A percentile compares a stretch with the other conserved stretches of the same genome.
These are phyloP conservation scores for Triadica sebifera DNA, from an alignment of 345 rosid genomes.

Conservation along the genomic window DNA sequence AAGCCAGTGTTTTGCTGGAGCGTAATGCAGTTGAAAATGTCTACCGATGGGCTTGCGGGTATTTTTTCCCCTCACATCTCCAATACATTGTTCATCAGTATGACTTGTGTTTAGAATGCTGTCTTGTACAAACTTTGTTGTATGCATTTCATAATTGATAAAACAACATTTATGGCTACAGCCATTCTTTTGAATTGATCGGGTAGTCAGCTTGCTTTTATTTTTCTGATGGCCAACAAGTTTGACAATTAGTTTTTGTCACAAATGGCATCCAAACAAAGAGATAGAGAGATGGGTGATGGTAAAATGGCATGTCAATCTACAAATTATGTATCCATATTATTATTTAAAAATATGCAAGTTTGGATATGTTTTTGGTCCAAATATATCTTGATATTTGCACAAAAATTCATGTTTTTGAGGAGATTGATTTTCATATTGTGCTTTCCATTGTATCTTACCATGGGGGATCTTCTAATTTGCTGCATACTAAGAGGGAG, in stretches of 20 bases:
- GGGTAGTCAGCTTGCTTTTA: background rate
- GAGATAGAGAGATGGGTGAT: background rate
- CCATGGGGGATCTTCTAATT: no score
- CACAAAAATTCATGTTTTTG: background rate
- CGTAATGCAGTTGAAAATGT: constrained; percentile 93
- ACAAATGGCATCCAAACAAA: background rate
- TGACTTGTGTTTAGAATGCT: background rate
- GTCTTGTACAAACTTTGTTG: background rate
- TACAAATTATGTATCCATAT: no score
- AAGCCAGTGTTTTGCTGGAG: constrained; percentile 61
- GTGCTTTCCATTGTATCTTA: no score
- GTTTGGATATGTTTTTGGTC: background rate
- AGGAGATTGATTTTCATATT: background rate
- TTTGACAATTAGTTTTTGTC: no score
- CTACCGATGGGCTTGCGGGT: constrained; percentile 96
- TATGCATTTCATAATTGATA: background rate
- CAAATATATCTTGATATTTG: background rate
- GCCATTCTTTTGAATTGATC: background rate
- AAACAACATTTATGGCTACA: background rate
- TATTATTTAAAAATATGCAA: no score
- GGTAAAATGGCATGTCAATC: background rate
- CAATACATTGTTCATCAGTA: constrained; percentile 9
- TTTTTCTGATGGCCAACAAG: background rate
- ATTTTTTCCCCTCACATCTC: constrained; percentile 23
- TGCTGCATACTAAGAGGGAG: no score